phyloP scores from a whole-genome alignment of 257 asterid genomes.

The Nyctanthes arbortristis region DNA sequence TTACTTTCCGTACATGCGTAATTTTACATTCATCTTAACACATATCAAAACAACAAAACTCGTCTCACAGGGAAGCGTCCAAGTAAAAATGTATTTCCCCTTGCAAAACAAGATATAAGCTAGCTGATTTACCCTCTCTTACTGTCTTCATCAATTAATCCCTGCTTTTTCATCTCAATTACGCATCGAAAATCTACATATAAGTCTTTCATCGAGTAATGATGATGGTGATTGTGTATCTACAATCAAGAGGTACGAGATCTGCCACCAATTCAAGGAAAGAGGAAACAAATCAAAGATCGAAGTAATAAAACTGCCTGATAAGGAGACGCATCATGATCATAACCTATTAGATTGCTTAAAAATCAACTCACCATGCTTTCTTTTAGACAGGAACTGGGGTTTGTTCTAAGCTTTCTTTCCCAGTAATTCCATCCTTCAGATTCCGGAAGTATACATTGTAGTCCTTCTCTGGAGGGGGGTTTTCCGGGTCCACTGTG shows the following conservation, averaged over 20 bases:
- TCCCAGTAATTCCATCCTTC: slow-evolving; percentile 90
- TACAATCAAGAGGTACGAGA: no score
- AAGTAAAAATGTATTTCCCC: not conserved
- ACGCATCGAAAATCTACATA: not conserved
- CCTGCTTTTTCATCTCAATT: not conserved
- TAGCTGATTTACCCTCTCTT: not conserved
- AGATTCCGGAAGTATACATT: slow-evolving; percentile 62
- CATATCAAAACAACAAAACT: not conserved
- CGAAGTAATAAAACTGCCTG: not conserved
- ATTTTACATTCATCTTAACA: not conserved
- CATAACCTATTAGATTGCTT: not conserved
- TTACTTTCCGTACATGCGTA: not conserved
- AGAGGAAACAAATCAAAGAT: not conserved
- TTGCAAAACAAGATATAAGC: not conserved
- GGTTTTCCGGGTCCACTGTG: slow-evolving; percentile 92
- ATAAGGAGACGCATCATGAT: not conserved
- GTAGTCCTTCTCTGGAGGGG: slow-evolving; percentile 91
- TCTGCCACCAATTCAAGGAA: not conserved
- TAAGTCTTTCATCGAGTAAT: not conserved
- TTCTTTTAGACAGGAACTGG: slow-evolving; percentile 55
- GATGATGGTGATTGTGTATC: not conserved
- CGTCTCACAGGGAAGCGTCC: not conserved
- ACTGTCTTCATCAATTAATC: not conserved
- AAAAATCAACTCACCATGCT: slow-evolving; percentile 27
- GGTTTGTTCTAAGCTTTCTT: slow-evolving; percentile 76